Percentiles rank a stretch among this genome's conserved stretches.
These are phyloP conservation scores for Pseudocercospora crystallina DNA, from an alignment of 2,329 filamentous ascomycete species.

Conservation along the genomic window DNA sequence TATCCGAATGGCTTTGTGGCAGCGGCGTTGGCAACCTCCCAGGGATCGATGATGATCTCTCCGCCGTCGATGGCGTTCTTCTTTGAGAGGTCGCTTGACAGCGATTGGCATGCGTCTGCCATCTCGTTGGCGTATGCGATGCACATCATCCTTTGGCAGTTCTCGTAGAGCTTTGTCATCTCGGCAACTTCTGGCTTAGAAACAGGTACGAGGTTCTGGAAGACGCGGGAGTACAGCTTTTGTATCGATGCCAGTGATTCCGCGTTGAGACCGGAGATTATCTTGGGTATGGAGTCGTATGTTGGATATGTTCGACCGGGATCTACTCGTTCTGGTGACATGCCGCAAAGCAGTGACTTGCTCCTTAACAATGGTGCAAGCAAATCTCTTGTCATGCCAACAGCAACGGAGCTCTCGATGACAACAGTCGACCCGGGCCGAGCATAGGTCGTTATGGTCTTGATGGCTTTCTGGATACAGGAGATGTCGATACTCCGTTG, in stretches of 20 bases:
- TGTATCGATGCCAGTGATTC: constrained; percentile 5
- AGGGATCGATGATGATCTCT: constrained; percentile 18
- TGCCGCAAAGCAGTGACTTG: constrained; percentile 6
- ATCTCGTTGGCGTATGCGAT: constrained; percentile 27
- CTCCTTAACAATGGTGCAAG: neutral
- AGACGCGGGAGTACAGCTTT: constrained; percentile 6
- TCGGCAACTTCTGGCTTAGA: constrained; percentile 12
- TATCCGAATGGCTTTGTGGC: constrained; percentile 48
- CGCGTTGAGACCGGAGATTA: constrained; percentile 10
- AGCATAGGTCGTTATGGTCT: constrained; percentile 2
- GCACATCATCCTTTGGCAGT: constrained; percentile 23
- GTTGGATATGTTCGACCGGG: constrained; percentile 9
- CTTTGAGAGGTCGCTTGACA: neutral
- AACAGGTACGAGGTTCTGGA: constrained; percentile 8
- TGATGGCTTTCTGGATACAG: constrained; percentile 7
- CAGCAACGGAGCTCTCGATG: constrained; percentile 12
- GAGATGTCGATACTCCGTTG: constrained; percentile 5
- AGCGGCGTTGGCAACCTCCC: constrained; percentile 19
- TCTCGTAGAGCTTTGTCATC: constrained; percentile 17
- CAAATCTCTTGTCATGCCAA: constrained; percentile 13
- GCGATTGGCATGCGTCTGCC: constrained; percentile 16
- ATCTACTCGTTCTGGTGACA: constrained; percentile 16
- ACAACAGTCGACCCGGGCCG: constrained; percentile 11
- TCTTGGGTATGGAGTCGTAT: constrained; percentile 9
- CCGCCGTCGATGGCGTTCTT: neutral